Percentiles rank a stretch among this genome's conserved stretches.
Evolutionary conservation across 2,329 filamentous ascomycete species (phyloP).

Genomic region (Scolecobasidium constrictum): DNA sequence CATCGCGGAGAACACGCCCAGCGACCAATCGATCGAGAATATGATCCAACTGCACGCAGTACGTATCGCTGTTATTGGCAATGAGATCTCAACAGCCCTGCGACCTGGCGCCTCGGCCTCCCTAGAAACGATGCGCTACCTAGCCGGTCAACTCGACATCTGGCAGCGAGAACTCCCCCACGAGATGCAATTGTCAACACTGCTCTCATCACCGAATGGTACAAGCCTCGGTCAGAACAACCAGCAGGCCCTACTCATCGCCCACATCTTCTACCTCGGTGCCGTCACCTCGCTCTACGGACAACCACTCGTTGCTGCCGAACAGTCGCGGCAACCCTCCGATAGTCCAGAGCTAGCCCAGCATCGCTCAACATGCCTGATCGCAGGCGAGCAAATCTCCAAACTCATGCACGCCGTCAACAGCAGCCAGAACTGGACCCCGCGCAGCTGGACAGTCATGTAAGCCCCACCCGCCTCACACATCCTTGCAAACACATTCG

Average conservation of each 20-base stretch:
- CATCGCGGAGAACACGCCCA: not conserved
- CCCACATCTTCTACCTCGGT: slow-evolving; percentile 3
- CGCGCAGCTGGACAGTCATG: not conserved
- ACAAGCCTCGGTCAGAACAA: not conserved
- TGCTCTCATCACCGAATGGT: not conserved
- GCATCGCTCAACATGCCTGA: not conserved
- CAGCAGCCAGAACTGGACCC: not conserved
- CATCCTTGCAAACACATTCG: not conserved
- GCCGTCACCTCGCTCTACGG: slow-evolving; percentile 2
- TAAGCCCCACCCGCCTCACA: not conserved
- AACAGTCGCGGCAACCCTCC: not conserved
- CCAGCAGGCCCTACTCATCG: not conserved
- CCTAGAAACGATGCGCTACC: not conserved
- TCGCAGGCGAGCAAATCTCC: slow-evolving; percentile 1
- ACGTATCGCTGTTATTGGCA: slow-evolving; percentile 1
- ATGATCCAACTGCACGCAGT: slow-evolving; percentile 5
- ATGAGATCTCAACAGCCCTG: slow-evolving; percentile 4
- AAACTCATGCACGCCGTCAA: not conserved
- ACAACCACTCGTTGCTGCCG: not conserved
- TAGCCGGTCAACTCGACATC: slow-evolving; percentile 1
- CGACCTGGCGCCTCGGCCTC: not conserved
- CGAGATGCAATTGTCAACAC: not conserved
- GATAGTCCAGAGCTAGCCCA: not conserved
- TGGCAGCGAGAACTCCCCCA: slow-evolving; percentile 3
- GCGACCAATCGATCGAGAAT: slow-evolving; percentile 1